phyloP scores from a whole-genome alignment of 306 rosid species.

The Lathyrus sativus region DNA sequence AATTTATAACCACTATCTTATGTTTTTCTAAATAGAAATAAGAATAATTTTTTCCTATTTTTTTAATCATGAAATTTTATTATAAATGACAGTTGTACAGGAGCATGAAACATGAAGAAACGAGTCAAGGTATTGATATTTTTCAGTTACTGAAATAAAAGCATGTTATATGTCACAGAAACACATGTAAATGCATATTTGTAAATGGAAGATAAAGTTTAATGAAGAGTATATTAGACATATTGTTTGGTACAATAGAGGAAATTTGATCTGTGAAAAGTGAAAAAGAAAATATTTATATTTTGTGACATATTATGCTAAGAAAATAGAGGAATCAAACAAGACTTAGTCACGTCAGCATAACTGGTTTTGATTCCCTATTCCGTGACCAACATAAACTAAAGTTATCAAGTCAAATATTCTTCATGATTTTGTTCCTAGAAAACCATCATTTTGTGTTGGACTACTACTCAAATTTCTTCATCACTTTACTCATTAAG shows the following conservation, averaged over 20 bases:
- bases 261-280: constrained; percentile 37
- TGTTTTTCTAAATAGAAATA: not conserved
- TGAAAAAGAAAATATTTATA: constrained; percentile 4
- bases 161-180: constrained; percentile 29
- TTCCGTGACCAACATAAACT: constrained; percentile 28
- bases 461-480: not conserved
- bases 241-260: constrained; percentile 47
- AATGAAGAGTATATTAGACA: constrained; percentile 36
- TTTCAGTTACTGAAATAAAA: not conserved
- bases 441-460: constrained; percentile 28
- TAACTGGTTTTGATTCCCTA: constrained; percentile 42
- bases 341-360: constrained; percentile 36
- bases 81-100: constrained; percentile 75
- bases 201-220: constrained; percentile 26
- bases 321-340: constrained; percentile 30
- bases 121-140: constrained; percentile 57
- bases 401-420: constrained; percentile 37
- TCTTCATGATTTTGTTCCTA: constrained; percentile 37
- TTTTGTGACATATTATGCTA: constrained; percentile 8
- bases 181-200: not conserved
- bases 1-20: not conserved
- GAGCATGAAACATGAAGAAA: constrained; percentile 71
- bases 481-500: not conserved
- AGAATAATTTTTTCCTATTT: not conserved
- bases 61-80: constrained; percentile 8